These are phyloP conservation scores for Nidularia pulvinata DNA, from an alignment of 768 basidiomycete species.

Conservation along the genomic window DNA sequence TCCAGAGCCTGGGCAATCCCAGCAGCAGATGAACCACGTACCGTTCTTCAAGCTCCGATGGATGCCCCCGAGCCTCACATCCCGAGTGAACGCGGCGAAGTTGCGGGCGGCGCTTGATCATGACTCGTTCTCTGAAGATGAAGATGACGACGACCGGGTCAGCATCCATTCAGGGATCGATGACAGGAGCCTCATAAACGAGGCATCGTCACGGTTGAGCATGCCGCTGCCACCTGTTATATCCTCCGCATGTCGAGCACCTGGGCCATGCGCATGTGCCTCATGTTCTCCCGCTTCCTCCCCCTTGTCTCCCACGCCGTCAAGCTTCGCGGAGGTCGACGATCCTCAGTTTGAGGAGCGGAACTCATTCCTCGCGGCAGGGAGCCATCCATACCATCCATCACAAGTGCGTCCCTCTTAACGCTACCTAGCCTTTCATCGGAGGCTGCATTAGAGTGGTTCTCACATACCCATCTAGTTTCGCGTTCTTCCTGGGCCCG, in stretches of 20 bases:
- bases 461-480: background rate
- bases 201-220: slow-evolving; percentile 10
- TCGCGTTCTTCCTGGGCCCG: background rate
- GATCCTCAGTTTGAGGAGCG: slow-evolving; percentile 23
- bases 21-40: slow-evolving; percentile 7
- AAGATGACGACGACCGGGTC: slow-evolving; percentile 2
- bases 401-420: slow-evolving; percentile 18
- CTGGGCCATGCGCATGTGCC: slow-evolving; percentile 1
- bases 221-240: slow-evolving; percentile 21
- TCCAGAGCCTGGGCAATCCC: background rate
- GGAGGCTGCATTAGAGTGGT: background rate
- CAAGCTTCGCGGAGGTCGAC: slow-evolving; percentile 5
- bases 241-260: slow-evolving; percentile 10
- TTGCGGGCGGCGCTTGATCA: slow-evolving; percentile 19
- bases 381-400: slow-evolving; percentile 25
- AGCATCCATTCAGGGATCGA: background rate
- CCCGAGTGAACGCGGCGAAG: slow-evolving; percentile 18
- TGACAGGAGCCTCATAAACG: background rate
- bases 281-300: slow-evolving; percentile 1
- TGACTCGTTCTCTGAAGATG: slow-evolving; percentile 10
- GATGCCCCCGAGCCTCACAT: slow-evolving; percentile 37
- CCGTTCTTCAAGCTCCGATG: slow-evolving; percentile 32
- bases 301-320: background rate
- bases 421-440: background rate
- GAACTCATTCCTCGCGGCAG: slow-evolving; percentile 22